Evolutionary conservation across 805 yeast species (phyloP), one percentile per base, ranked within the genome.

Genomic region (Nakazawaea pomicola): DNA sequence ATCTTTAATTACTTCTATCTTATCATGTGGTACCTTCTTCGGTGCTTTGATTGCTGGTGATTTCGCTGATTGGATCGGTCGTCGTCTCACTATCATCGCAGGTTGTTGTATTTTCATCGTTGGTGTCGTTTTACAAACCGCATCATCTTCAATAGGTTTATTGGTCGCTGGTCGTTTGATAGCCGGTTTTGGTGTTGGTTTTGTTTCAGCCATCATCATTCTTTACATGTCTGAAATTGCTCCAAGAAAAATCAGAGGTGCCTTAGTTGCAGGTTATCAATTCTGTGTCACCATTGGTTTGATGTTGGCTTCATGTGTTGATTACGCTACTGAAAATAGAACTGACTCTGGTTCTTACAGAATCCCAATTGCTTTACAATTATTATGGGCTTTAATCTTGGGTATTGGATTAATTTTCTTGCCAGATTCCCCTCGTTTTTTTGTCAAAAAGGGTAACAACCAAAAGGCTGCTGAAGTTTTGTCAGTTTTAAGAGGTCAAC

Each of bases 151-250:
- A 37, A 64, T 73, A 48, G 60, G 69, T 8, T 58, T 78, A 15
- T 57, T 80, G 11, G 73, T 80, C 48, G 78, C 75, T n/a, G 91
- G 91, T 34, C 69, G 93, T 55, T 73, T 75, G 21, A 64, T 85
- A 48, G 79, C 86, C 21, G 95, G 95, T 44, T 50, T 83, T 9
- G 85, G 86, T 44, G 87, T 86, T 46, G 95, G 95, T 50, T 76
- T 78, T 46, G 70, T 84, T 29, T 78, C 90, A 29, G 87, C 89
- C 33, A 69, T 82, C 44, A 84, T 83, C 25, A 90, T 95, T 38
- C 63, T 86, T 57, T 84, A 83, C 57, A 81, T 82, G 67, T 83
- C 90, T 24, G 87, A 84, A 59, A 80, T 85, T 29, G 75, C 88
- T 14, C 93, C 93, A 20, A 78, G 74, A 52, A 79, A 83, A 71